Conservation (phyloP, 306 rosid genomes). For the Herpetospermum pedunculosum region DNA sequence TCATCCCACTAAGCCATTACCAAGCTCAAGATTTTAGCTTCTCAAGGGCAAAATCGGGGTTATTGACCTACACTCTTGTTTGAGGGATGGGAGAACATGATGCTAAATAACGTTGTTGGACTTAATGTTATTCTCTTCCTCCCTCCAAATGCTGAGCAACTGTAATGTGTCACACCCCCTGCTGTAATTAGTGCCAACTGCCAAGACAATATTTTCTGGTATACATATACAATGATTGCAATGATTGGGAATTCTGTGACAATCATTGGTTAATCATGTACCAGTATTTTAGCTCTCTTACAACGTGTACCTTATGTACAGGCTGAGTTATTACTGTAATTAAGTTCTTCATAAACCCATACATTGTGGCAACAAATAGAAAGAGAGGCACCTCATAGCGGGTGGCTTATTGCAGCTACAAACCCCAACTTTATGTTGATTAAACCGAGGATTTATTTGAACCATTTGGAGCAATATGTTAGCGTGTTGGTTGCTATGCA, state of each 20-base stretch:
- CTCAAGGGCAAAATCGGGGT: background rate
- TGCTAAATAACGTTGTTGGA: background rate
- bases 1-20: background rate
- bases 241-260: background rate
- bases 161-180: background rate
- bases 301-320: background rate
- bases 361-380: background rate
- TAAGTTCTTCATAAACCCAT: background rate
- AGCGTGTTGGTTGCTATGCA: background rate
- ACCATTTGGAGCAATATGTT: background rate
- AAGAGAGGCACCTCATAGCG: background rate
- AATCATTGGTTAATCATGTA: background rate
- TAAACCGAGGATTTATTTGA: background rate
- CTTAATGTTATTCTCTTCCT: background rate
- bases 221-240: background rate
- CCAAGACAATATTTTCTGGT: background rate
- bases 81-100: background rate
- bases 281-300: background rate
- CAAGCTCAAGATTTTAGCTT: background rate
- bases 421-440: background rate
- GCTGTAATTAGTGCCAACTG: background rate
- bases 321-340: background rate
- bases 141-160: background rate
- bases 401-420: background rate
- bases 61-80: background rate